Conservation (phyloP, 2,329 filamentous ascomycete species). For the Ophiostoma sp. region DNA sequence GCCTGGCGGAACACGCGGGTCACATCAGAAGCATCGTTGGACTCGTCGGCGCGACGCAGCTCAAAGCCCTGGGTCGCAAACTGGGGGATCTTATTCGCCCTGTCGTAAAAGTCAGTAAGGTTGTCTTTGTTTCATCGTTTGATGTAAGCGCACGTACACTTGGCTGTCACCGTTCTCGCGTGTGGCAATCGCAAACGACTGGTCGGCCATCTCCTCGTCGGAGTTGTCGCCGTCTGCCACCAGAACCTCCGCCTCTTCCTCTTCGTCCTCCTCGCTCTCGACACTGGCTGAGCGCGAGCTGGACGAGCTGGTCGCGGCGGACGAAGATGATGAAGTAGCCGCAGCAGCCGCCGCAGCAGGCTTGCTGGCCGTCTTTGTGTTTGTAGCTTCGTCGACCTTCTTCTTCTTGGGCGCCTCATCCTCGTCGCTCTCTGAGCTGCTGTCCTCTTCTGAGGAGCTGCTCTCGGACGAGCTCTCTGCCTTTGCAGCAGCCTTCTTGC, state of each 20-base stretch:
- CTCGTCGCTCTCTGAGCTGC: constrained; percentile 9
- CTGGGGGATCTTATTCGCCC: constrained; percentile 37
- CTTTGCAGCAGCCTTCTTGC: neutral
- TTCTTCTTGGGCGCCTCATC: neutral
- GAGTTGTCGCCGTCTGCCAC: neutral
- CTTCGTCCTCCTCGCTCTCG: neutral
- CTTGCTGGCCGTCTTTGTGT: neutral
- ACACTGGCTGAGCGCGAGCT: constrained; percentile 4
- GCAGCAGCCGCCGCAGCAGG: neutral
- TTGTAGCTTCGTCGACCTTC: neutral
- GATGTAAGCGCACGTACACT: neutral
- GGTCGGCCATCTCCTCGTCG: constrained; percentile 35
- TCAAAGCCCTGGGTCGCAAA: constrained; percentile 55
- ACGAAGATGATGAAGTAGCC: neutral
- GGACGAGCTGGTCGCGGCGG: neutral
- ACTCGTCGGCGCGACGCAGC: constrained; percentile 51
- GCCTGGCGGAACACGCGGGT: constrained; percentile 58
- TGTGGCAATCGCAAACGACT: constrained; percentile 38
- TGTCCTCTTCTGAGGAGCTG: neutral
- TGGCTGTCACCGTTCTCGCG: constrained; percentile 17
- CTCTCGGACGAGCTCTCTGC: neutral
- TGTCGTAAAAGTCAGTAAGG: constrained; percentile 28
- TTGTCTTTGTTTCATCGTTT: too few species aligned
- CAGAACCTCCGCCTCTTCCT: neutral
- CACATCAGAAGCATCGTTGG: constrained; percentile 47